These are phyloP conservation scores for Euphorbia lathyris DNA, from an alignment of 345 rosid species.

Conservation along the genomic window DNA sequence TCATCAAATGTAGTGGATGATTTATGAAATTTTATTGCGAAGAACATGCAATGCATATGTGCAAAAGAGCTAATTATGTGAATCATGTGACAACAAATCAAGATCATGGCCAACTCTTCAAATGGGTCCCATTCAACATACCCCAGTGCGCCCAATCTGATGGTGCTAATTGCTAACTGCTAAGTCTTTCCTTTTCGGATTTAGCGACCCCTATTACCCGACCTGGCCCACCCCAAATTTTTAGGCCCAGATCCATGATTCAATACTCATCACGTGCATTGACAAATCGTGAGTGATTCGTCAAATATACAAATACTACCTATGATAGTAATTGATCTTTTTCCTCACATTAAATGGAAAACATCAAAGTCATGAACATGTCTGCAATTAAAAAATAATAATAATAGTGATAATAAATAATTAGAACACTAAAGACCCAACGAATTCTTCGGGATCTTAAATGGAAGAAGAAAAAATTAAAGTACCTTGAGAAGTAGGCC, in stretches of 20 bases:
- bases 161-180: conserved; percentile 25
- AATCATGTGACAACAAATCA: conserved; percentile 32
- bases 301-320: not conserved
- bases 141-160: conserved; percentile 17
- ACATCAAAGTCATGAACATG: not conserved
- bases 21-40: not conserved
- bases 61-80: not conserved
- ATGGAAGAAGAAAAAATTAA: not conserved
- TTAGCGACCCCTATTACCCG: conserved; percentile 9
- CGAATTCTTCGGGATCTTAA: conserved; percentile 16
- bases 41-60: not conserved
- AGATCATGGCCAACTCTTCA: conserved; percentile 12
- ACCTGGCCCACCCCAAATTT: conserved; percentile 34
- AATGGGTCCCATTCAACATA: conserved; percentile 28
- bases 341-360: conserved; percentile 5
- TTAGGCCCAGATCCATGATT: conserved; percentile 42
- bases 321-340: not conserved
- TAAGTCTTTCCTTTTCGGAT: conserved; percentile 29
- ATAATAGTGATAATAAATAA: not conserved
- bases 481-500: conserved; percentile 68
- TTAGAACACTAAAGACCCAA: conserved; percentile 5
- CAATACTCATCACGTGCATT: conserved; percentile 44
- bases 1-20: not conserved
- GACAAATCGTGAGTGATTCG: conserved; percentile 34
- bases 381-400: not conserved